A percentile compares a stretch with the other conserved stretches of the same genome.
These are phyloP conservation scores for Rhizoctonia solani DNA, from an alignment of 1,284 basidiomycete genomes.

Conservation along the genomic window DNA sequence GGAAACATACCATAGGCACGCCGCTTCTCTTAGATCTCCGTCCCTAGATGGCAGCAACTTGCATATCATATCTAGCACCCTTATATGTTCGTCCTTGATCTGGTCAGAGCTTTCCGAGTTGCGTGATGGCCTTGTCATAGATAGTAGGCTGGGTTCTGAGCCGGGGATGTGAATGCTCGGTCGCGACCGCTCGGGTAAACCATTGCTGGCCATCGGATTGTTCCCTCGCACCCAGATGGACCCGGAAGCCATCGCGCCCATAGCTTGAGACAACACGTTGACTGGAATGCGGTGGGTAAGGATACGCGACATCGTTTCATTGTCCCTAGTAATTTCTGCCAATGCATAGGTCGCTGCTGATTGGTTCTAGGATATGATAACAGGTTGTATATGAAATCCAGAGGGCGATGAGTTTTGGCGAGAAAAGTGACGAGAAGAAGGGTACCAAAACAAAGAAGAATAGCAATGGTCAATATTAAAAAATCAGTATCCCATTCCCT, in stretches of 20 bases:
- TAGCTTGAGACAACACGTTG: neutral
- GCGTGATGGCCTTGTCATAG: neutral
- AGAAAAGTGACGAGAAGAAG: neutral
- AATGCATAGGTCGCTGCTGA: slow-evolving; percentile 16
- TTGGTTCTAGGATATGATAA: slow-evolving; percentile 11
- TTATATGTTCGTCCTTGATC: neutral
- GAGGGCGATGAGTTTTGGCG: neutral
- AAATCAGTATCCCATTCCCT: neutral
- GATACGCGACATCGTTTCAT: slow-evolving; percentile 1
- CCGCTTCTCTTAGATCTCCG: slow-evolving; percentile 22
- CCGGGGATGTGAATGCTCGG: neutral
- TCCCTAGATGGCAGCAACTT: slow-evolving; percentile 10
- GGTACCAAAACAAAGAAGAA: neutral
- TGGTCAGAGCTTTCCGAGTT: neutral
- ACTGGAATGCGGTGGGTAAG: neutral
- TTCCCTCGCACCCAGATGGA: neutral
- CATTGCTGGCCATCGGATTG: neutral
- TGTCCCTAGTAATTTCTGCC: slow-evolving; percentile 19
- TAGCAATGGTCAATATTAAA: neutral
- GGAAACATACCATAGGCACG: slow-evolving; percentile 16
- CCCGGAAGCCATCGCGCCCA: neutral
- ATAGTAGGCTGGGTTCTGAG: neutral
- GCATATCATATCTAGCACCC: slow-evolving; percentile 8
- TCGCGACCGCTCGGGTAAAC: neutral
- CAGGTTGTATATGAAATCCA: neutral